phyloP scores from a whole-genome alignment of 2,329 filamentous ascomycete genomes.

The Paramyrothecium sp. region DNA sequence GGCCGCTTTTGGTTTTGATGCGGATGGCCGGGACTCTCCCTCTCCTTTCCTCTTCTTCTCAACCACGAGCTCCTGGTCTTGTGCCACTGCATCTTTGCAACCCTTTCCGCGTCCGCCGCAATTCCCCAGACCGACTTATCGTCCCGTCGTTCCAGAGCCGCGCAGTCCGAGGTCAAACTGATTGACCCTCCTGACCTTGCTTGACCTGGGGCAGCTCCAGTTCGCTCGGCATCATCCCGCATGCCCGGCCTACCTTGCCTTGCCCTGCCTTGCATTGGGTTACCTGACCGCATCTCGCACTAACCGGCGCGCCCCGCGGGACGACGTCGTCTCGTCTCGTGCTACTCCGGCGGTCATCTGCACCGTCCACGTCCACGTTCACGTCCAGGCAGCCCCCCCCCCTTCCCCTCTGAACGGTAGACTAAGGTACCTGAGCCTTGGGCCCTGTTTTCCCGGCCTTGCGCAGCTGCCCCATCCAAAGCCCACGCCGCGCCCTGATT shows the following conservation, averaged over 20 bases:
- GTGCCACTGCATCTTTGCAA: too few relatives aligned
- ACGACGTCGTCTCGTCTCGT: background rate
- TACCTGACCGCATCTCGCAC: too few relatives aligned
- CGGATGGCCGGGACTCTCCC: background rate
- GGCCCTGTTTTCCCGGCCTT: background rate
- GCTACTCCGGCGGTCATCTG: background rate
- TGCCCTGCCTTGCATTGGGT: too few relatives aligned
- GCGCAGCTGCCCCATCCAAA: too few relatives aligned
- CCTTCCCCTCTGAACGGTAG: too few relatives aligned
- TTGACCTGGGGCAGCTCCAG: too few relatives aligned
- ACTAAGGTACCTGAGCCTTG: background rate
- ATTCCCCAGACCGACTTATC: background rate
- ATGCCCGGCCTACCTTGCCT: background rate
- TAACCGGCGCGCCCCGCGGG: too few relatives aligned
- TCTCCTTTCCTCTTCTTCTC: background rate
- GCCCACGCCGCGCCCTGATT: conserved; percentile 21
- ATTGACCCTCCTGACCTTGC: background rate
- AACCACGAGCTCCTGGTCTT: background rate
- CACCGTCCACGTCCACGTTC: background rate
- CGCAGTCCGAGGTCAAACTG: too few relatives aligned
- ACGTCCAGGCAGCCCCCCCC: background rate
- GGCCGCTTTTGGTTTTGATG: background rate
- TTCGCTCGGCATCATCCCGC: background rate
- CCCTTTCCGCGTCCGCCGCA: too few relatives aligned
- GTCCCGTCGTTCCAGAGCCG: background rate